Base-by-base conservation (phyloP, 345 rosid genomes). In the Sisymbrium altissimum region DNA sequence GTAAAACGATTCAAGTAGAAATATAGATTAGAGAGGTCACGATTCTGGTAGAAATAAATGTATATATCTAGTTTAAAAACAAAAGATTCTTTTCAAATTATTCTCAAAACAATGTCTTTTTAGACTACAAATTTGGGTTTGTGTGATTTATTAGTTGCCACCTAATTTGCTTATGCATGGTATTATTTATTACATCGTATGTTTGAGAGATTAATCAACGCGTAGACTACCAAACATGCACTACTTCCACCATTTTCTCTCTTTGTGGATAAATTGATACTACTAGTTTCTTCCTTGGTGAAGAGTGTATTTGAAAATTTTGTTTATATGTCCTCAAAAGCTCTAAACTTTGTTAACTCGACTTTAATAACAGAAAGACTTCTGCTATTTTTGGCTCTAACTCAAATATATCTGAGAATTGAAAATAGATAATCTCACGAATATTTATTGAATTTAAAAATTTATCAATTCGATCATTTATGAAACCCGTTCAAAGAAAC, bases 181-280 rank as follows among this genome's bases (percentile, higher is more conserved):
- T 23, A 10, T 49, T 45, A 14, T 32, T 56, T 36, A 38, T 35
- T 15, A 15, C 74, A 9, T 70, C 13, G 27, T 58, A 25, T 35
- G 29, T 46, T 59, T 59, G 9, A 23, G 25, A 48, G 13, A 25
- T 30, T 44, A 25, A 48, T 29, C 36, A 27, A 70, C 17, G 66
- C 7, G 19, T 59, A 30, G 39, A 59, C 74, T 27, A 70, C 56
- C 19, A 57, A 56, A 43, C n/a, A n/a, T n/a, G n/a, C n/a, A n/a
- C 44, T 66, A 54, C 25, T 23, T 39, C 25, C 36, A 50, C 9
- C 32, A 12, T 14, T 23, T 50, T 50, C 6, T 23, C 9, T 50
- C 23, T 23, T 23, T 50, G 18, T 49, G n/a, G 13, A 23, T 32
- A 49, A 32, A 23, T 12, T 50, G 23, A 12, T 50, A 12, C 32